phyloP scores from a whole-genome alignment of 2,329 filamentous ascomycete species.

The Ascochyta rabiei region DNA sequence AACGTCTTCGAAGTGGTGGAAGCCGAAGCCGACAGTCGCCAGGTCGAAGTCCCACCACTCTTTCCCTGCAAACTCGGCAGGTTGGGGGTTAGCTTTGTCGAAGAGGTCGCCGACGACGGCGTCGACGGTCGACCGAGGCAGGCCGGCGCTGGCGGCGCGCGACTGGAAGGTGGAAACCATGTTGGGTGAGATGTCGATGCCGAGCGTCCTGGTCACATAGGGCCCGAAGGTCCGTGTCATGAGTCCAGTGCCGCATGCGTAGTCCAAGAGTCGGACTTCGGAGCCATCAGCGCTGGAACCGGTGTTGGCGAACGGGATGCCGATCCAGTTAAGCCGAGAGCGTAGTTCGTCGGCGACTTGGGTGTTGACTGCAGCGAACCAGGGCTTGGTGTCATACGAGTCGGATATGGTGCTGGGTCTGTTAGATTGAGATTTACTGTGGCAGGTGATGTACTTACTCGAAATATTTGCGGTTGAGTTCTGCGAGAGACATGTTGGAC shows the following conservation, averaged over 20 bases:
- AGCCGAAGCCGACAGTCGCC: conserved; percentile 51
- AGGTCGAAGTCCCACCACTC: conserved; percentile 52
- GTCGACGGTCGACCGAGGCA: conserved; percentile 25
- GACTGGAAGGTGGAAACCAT: conserved; percentile 74
- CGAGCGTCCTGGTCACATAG: conserved; percentile 67
- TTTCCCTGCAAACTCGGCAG: conserved; percentile 26
- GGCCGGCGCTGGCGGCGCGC: conserved; percentile 50
- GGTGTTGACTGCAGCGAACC: conserved; percentile 59
- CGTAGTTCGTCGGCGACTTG: conserved; percentile 63
- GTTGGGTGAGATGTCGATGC: conserved; percentile 72
- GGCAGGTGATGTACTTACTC: conserved; percentile 28
- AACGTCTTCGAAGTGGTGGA: conserved; percentile 64
- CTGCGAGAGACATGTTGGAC: conserved; percentile 37
- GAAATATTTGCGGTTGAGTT: conserved; percentile 46
- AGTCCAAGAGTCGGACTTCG: conserved; percentile 67
- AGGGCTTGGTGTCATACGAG: conserved; percentile 61
- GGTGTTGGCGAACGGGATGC: conserved; percentile 59
- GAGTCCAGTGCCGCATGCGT: conserved; percentile 75
- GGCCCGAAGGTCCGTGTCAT: conserved; percentile 67
- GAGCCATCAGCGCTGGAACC: conserved; percentile 40
- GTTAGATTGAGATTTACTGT: conserved; percentile 1
- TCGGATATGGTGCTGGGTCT: conserved; percentile 57
- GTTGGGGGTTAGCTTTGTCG: conserved; percentile 29
- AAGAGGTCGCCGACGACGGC: conserved; percentile 48
- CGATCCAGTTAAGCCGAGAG: conserved; percentile 64